Percentiles rank a stretch among this genome's conserved stretches.
Conservation (phyloP, 1,284 basidiomycete species). For the Ceratorhiza oryzae-sativae region DNA sequence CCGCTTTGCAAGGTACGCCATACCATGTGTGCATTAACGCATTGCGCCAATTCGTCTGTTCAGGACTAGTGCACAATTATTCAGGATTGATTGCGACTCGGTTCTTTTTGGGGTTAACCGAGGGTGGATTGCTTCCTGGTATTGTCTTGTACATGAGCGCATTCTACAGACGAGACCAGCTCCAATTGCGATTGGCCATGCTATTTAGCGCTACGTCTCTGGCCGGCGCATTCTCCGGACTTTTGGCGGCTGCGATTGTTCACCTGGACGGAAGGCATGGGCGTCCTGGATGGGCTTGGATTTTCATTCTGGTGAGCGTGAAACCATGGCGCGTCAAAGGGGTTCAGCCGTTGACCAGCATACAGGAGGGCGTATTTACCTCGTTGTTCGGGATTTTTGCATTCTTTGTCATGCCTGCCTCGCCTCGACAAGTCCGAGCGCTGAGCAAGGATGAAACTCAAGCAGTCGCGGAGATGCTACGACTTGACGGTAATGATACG, state of each 20-base stretch:
- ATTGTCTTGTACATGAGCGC: slow-evolving; percentile 64
- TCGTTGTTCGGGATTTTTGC: slow-evolving; percentile 26
- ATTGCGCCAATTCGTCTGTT: slow-evolving; percentile 26
- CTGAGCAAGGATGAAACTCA: slow-evolving; percentile 24
- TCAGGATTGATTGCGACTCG: slow-evolving; percentile 63
- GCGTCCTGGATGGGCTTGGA: slow-evolving; percentile 45
- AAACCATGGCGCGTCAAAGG: slow-evolving; percentile 42
- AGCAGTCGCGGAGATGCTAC: slow-evolving; percentile 32
- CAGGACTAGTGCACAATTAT: slow-evolving; percentile 63
- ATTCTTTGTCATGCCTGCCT: slow-evolving; percentile 37
- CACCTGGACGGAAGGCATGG: slow-evolving; percentile 45
- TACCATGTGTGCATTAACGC: background rate
- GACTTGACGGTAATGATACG: slow-evolving; percentile 26
- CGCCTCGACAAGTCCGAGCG: slow-evolving; percentile 22
- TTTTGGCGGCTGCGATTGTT: slow-evolving; percentile 46
- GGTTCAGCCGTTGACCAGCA: slow-evolving; percentile 39
- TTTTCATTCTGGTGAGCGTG: slow-evolving; percentile 44
- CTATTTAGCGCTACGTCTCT: slow-evolving; percentile 48
- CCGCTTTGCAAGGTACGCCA: slow-evolving; percentile 59
- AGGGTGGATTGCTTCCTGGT: slow-evolving; percentile 69
- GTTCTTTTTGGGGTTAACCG: slow-evolving; percentile 69
- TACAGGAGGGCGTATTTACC: slow-evolving; percentile 40
- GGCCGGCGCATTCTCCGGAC: slow-evolving; percentile 46
- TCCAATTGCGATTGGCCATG: slow-evolving; percentile 62
- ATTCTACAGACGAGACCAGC: slow-evolving; percentile 64